phyloP scores from a whole-genome alignment of 176 grass and related monocot genomes.

The Poa annua region DNA sequence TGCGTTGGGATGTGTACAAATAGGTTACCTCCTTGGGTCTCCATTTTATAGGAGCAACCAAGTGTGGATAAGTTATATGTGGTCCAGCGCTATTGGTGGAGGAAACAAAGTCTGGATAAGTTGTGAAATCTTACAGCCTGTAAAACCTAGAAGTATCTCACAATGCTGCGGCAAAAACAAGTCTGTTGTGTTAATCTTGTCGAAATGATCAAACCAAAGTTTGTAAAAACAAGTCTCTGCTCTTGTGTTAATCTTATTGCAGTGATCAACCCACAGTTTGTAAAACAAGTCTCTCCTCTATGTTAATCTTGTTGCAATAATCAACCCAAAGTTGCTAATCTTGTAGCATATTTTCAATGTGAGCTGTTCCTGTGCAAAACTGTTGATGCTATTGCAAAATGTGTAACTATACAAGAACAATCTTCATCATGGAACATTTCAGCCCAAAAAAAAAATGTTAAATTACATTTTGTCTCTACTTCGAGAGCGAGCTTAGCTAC shows the following conservation, averaged over 20 bases:
- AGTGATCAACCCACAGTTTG: neutral
- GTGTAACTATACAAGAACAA: neutral
- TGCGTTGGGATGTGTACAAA: no score
- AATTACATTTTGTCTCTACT: constrained; percentile 13
- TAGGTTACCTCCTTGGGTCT: neutral
- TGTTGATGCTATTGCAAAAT: neutral
- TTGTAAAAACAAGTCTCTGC: neutral
- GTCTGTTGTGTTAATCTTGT: neutral
- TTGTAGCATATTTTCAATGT: neutral
- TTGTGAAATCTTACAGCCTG: neutral
- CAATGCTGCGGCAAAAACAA: constrained; percentile 27
- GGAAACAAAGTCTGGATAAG: constrained; percentile 37
- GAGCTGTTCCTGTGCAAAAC: neutral
- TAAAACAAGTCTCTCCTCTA: no score
- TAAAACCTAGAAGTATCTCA: neutral
- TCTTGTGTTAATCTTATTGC: constrained; percentile 15
- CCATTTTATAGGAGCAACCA: constrained; percentile 30
- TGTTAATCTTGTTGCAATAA: neutral
- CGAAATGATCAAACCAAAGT: neutral
- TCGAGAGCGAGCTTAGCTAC: neutral
- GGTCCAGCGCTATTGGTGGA: constrained; percentile 19
- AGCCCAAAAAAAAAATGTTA: neutral
- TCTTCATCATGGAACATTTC: neutral
- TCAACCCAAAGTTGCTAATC: constrained; percentile 11
- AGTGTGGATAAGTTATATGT: constrained; percentile 24